Evolutionary conservation across 306 rosid genomes (phyloP).

Genomic region (Pterocarpus macrocarpus): DNA sequence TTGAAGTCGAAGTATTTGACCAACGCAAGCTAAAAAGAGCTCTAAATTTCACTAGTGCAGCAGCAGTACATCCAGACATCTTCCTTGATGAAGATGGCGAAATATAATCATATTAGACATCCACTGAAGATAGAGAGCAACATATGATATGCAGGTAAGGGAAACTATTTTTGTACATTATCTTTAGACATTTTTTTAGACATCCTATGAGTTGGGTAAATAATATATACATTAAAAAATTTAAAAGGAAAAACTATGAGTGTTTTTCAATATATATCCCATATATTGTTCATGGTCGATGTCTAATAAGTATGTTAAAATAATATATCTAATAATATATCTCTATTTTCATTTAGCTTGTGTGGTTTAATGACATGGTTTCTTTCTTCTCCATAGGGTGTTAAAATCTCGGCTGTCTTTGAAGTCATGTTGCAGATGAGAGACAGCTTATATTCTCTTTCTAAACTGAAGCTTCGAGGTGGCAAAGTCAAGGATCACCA

Average conservation of each 20-base stretch:
- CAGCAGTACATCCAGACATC: conserved; percentile 73
- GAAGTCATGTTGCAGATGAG: not conserved
- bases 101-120: conserved; percentile 25
- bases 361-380: conserved; percentile 15
- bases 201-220: too few relatives aligned
- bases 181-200: too few relatives aligned
- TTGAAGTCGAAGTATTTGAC: conserved; percentile 89
- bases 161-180: too few relatives aligned
- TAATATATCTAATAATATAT: too few relatives aligned
- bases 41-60: conserved; percentile 64
- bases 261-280: too few relatives aligned
- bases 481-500: conserved; percentile 22
- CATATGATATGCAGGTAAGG: conserved; percentile 1
- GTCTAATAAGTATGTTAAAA: too few relatives aligned
- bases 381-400: conserved; percentile 14
- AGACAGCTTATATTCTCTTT: not conserved
- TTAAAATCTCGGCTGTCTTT: conserved; percentile 2
- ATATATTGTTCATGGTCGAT: too few relatives aligned
- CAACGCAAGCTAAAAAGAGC: conserved; percentile 84
- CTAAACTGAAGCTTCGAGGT: conserved; percentile 21
- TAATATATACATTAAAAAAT: too few relatives aligned
- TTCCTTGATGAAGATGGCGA: conserved; percentile 64
- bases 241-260: too few relatives aligned
- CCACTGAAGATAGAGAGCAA: not conserved
- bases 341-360: conserved; percentile 10